phyloP scores from a whole-genome alignment of 495 filamentous ascomycete species.

The Penicillium egyptiacum region DNA sequence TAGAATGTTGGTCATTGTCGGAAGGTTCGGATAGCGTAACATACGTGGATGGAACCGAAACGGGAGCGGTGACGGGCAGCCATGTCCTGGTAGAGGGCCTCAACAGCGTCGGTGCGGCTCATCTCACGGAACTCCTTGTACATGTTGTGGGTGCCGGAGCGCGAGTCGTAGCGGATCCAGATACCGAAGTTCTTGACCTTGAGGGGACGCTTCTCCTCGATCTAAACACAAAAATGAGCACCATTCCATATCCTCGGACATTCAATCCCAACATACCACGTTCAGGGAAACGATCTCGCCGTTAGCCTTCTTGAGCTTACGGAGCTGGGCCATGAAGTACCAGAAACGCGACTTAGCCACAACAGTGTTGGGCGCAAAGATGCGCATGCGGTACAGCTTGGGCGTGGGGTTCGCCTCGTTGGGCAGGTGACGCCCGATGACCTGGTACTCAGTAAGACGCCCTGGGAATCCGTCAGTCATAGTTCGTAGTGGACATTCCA shows the following conservation, averaged over 20 bases:
- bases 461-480: conserved; percentile 58
- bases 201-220: conserved; percentile 95
- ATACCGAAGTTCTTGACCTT: conserved; percentile 99
- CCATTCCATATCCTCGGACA: conserved; percentile 4
- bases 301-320: conserved; percentile 99
- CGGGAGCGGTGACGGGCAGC: conserved; percentile 95
- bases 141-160: conserved; percentile 99
- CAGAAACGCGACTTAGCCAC: conserved; percentile 99
- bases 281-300: conserved; percentile 98
- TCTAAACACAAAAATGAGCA: conserved; percentile 54
- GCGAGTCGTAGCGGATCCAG: conserved; percentile 99
- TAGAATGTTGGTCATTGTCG: conserved; percentile 28
- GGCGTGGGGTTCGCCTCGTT: conserved; percentile 91
- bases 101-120: conserved; percentile 89
- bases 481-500: conserved; percentile 12
- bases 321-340: conserved; percentile 98
- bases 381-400: conserved; percentile 99
- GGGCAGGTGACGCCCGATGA: conserved; percentile 98
- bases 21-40: conserved; percentile 31
- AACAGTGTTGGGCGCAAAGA: conserved; percentile 96
- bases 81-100: conserved; percentile 99
- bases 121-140: conserved; percentile 99
- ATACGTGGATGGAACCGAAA: conserved; percentile 96
- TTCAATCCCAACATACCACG: conserved; percentile 62
- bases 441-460: conserved; percentile 99